Conservation (phyloP, 352 stramenopile species). For the Pythium apleroticum region DNA sequence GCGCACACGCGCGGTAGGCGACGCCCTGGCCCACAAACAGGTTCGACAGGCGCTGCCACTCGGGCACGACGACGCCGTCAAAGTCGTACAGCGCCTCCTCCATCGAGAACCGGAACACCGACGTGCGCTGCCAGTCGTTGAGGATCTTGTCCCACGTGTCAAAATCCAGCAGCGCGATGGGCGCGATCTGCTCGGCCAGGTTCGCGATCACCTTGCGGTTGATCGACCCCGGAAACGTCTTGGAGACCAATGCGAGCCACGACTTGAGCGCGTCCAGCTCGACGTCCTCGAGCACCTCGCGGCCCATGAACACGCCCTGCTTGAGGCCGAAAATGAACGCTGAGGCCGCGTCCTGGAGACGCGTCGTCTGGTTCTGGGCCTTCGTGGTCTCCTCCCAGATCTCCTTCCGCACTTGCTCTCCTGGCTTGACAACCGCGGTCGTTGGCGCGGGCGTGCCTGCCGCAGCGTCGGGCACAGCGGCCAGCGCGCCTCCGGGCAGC, state of each 20-base stretch:
- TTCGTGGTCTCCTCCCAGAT: constrained; percentile 80
- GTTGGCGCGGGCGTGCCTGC: constrained; percentile 12
- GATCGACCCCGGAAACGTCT: constrained; percentile 70
- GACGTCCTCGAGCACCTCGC: constrained; percentile 70
- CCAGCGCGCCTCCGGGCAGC: not conserved
- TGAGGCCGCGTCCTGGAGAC: constrained; percentile 70
- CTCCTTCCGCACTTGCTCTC: constrained; percentile 40
- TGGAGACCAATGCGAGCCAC: constrained; percentile 71
- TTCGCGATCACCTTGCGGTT: constrained; percentile 67
- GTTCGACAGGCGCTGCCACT: constrained; percentile 67
- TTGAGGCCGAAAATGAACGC: constrained; percentile 82
- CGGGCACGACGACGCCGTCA: constrained; percentile 41
- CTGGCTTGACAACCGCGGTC: constrained; percentile 28
- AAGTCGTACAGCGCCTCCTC: constrained; percentile 61
- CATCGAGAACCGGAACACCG: constrained; percentile 48
- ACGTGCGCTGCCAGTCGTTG: constrained; percentile 57
- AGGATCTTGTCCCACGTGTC: constrained; percentile 67
- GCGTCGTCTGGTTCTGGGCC: constrained; percentile 74
- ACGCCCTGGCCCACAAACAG: constrained; percentile 67
- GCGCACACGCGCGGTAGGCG: constrained; percentile 64
- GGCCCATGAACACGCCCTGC: constrained; percentile 73
- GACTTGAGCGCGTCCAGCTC: constrained; percentile 77
- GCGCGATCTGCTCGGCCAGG: constrained; percentile 47
- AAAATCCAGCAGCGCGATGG: constrained; percentile 66
- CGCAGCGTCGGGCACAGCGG: not conserved